phyloP scores from a whole-genome alignment of 441 rosid species.

The Flueggea neowawraea region DNA sequence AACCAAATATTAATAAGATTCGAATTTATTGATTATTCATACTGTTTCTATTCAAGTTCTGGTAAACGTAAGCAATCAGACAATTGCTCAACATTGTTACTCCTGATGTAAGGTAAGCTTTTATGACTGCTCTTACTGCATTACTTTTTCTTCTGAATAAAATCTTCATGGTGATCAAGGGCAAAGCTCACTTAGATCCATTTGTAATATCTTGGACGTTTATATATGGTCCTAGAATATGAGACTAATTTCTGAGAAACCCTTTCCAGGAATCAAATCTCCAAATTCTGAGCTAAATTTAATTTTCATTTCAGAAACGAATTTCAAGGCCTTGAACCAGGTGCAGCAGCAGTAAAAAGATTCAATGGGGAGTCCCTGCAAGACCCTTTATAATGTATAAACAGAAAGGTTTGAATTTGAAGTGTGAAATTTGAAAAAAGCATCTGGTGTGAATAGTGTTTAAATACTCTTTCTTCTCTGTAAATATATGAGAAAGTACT shows the following conservation, averaged over 20 bases:
- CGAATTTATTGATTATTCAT: too few relatives aligned
- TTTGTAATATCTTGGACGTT: too few relatives aligned
- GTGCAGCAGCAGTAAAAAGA: constrained; percentile 4
- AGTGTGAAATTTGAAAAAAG: not conserved
- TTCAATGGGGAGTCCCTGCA: not conserved
- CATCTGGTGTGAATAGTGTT: not conserved
- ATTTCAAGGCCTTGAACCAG: constrained; percentile 2
- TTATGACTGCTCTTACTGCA: too few relatives aligned
- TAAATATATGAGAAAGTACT: not conserved
- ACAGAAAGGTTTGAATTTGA: not conserved
- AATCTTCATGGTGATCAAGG: too few relatives aligned
- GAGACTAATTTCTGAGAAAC: not conserved
- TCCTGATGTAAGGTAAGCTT: constrained; percentile 33
- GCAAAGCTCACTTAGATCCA: too few relatives aligned
- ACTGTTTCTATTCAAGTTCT: constrained; percentile 30
- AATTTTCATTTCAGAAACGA: not conserved
- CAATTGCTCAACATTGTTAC: constrained; percentile 54
- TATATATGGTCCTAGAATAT: too few relatives aligned
- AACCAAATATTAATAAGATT: too few relatives aligned
- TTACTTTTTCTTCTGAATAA: too few relatives aligned
- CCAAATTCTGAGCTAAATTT: not conserved
- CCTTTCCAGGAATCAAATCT: not conserved
- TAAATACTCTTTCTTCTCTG: not conserved
- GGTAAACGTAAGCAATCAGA: constrained; percentile 58
- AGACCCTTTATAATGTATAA: not conserved